Percentiles rank a stretch among this genome's conserved stretches.
phyloP scores from a whole-genome alignment of 257 asterid genomes.

The Solanum ahanhuiri region DNA sequence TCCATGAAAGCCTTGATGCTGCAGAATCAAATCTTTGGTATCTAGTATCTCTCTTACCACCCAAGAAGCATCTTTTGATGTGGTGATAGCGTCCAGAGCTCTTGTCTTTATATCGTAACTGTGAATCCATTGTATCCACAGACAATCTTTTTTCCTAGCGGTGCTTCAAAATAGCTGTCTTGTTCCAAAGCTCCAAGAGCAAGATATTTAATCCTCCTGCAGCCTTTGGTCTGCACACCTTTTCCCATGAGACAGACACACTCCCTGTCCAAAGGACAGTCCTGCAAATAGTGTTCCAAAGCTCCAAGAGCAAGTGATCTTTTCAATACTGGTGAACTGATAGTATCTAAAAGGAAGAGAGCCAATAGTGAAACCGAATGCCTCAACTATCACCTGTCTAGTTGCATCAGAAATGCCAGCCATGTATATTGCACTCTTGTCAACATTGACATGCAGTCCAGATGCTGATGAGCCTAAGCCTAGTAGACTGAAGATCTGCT shows the following conservation, averaged over 20 bases:
- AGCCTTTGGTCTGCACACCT: not conserved
- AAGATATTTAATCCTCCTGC: no score
- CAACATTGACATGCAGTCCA: no score
- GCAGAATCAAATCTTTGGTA: not conserved
- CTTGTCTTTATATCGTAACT: no score
- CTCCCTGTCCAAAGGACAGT: not conserved
- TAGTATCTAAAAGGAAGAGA: not conserved
- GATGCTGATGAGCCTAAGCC: no score
- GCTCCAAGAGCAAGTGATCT: not conserved
- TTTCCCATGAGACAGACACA: not conserved
- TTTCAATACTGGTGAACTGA: not conserved
- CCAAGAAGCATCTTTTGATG: not conserved
- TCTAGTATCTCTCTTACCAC: not conserved
- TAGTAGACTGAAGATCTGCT: no score
- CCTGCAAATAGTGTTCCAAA: not conserved
- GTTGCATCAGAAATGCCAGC: no score
- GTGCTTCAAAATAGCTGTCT: no score
- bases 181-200: no score
- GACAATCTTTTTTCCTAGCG: no score
- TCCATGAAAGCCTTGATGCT: not conserved
- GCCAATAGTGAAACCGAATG: not conserved
- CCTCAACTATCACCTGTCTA: not conserved
- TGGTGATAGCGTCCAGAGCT: not conserved
- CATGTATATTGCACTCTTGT: no score
- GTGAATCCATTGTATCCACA: no score